These are phyloP conservation scores for Pyrus hybrid DNA, from an alignment of 331 rosid species.

Conservation along the genomic window DNA sequence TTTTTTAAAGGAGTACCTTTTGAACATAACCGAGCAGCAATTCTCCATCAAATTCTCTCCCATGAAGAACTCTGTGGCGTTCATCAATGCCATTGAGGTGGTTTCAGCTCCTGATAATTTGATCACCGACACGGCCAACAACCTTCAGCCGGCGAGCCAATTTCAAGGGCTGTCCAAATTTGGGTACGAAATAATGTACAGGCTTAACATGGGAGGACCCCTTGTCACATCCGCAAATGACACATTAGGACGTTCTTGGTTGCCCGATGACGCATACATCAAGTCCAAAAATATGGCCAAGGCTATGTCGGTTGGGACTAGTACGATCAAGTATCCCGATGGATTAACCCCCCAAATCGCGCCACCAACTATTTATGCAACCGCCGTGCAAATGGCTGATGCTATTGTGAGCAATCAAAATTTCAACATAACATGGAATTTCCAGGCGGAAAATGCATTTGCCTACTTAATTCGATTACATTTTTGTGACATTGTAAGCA, in stretches of 20 bases:
- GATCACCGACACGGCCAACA: constrained; percentile 7
- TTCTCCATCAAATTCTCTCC: constrained; percentile 28
- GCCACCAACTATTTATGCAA: constrained; percentile 21
- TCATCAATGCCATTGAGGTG: constrained; percentile 29
- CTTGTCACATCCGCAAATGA: constrained; percentile 18
- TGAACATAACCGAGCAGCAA: constrained; percentile 20
- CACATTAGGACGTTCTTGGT: constrained; percentile 24
- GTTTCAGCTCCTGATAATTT: constrained; percentile 30
- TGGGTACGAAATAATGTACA: constrained; percentile 9
- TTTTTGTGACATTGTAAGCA: constrained; percentile 37
- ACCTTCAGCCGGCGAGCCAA: constrained; percentile 9
- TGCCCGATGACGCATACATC: constrained; percentile 5
- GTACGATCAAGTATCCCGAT: constrained; percentile 11
- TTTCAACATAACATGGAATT: constrained; percentile 32
- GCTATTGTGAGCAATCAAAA: constrained; percentile 12
- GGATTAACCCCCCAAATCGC: constrained; percentile 13
- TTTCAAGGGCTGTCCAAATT: constrained; percentile 8
- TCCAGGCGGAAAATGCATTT: constrained; percentile 4
- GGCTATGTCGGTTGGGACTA: neutral
- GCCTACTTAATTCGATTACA: constrained; percentile 21
- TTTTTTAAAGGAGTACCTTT: constrained; percentile 19
- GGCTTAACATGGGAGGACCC: constrained; percentile 34
- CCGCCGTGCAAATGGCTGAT: constrained; percentile 16
- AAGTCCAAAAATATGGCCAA: constrained; percentile 15
- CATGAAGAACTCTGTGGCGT: constrained; percentile 20